Conservation (phyloP, 106 monocot genomes). For the Dendrobium chrysotoxum region DNA sequence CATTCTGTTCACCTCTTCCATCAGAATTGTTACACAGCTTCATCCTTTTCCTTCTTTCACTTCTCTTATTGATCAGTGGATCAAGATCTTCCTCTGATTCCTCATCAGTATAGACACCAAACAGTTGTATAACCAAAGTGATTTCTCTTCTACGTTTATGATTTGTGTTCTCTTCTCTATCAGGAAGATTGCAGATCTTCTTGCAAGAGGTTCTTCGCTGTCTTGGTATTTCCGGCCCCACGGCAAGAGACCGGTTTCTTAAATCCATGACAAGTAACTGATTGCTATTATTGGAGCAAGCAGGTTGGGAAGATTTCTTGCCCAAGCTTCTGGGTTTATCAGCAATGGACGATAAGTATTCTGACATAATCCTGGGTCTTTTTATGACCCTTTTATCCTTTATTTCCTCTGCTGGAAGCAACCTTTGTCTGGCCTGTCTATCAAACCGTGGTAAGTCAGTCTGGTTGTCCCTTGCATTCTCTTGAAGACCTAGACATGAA, state of each 20-base stretch:
- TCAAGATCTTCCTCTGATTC: conserved; percentile 28
- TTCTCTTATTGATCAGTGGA: conserved; percentile 57
- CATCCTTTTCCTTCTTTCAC: conserved; percentile 35
- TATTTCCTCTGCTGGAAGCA: conserved; percentile 2
- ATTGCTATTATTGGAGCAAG: background rate
- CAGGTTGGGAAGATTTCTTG: background rate
- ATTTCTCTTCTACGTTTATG: conserved; percentile 5
- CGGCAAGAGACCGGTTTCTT: background rate
- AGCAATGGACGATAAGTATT: background rate
- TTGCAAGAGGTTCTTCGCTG: background rate
- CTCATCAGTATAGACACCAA: conserved; percentile 20
- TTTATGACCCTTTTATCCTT: conserved; percentile 6
- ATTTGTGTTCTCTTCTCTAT: background rate
- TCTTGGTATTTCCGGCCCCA: background rate
- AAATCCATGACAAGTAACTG: background rate
- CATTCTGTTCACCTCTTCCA: background rate
- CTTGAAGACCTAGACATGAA: background rate
- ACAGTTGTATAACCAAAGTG: background rate
- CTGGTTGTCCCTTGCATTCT: background rate
- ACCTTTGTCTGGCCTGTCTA: background rate
- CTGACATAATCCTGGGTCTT: background rate
- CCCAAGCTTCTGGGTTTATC: background rate
- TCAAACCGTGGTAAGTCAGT: background rate
- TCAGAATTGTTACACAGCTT: conserved; percentile 12
- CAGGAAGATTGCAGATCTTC: background rate